Base-by-base conservation (phyloP, 257 asterid genomes). In the Gentiana straminea region DNA sequence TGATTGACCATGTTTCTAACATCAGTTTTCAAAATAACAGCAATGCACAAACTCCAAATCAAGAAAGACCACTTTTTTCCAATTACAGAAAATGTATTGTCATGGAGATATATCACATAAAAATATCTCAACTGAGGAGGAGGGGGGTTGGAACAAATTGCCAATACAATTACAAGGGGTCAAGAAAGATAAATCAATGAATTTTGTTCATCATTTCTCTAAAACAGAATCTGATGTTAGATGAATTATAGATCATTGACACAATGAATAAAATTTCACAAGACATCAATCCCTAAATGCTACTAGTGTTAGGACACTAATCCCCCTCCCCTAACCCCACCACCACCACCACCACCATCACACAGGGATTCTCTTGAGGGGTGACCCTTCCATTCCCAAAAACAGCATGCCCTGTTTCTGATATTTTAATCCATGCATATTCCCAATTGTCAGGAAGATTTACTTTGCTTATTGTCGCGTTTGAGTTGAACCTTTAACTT, bases 401-500 rank as follows among this genome's bases (percentile, higher is more conserved):
- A 51, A 64, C 74, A 59, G 77, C 71, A 66, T 69, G 53, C 68
- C 62, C 46, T 51, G 70, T 55, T 57, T 67, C 53, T 61, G 74
- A 69, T 56, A 57, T 68, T 24, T 24, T 49, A 69, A 52, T 61
- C 68, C 47, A 15, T 63, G 56, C 68, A 74, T 71, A 72, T 24
- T 24, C 76, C 79, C 67, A 59, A 35, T 60, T 61, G 52, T 79
- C 81, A 79, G 62, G 77, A 76, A 67, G 77, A 75, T 58, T 73
- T 78, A 61, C 47, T 84, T 65, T 78, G 78, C 70, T 83, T 78
- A 70, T 81, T 72, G 67, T 84, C 95, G 68, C 93, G 70, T 73
- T 91, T 91, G 35, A 87, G 92, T 72, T 87, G 97, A 62, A 91
- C 98, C 83, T 87, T 91, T 86, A 91, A 68, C 69, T 83, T 91